Conservation (phyloP, 164 flowering plant species). For the Echeveria elegans region DNA sequence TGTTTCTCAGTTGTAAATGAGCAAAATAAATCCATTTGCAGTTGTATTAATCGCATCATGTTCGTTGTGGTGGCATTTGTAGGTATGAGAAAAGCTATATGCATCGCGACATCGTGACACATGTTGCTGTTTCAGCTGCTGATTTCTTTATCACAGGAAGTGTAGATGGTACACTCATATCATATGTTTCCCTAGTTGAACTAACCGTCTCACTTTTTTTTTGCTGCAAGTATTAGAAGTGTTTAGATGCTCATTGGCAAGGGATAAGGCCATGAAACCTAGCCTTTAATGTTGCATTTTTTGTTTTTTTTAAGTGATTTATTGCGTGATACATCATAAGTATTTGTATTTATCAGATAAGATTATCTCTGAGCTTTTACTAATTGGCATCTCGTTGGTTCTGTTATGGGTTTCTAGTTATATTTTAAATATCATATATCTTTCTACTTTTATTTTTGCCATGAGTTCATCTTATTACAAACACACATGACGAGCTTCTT, state of each 20-base stretch:
- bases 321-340: not conserved
- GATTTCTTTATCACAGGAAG: constrained; percentile 97
- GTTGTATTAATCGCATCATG: not conserved
- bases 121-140: constrained; percentile 84
- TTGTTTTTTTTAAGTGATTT: not conserved
- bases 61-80: not conserved
- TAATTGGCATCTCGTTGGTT: not conserved
- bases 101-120: constrained; percentile 99
- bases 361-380: not conserved
- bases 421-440: not conserved
- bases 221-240: not conserved
- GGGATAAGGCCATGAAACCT: not conserved
- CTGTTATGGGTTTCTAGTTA: not conserved
- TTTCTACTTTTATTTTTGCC: not conserved
- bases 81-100: constrained; percentile 99
- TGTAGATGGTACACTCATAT: constrained; percentile 65
- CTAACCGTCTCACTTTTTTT: no score
- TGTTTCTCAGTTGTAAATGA: no score
- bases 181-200: no score
- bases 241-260: not conserved
- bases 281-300: not conserved
- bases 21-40: no score
- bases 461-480: not conserved
- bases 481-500: not conserved
- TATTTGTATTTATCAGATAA: not conserved